Evolutionary conservation across 192 early-diverging fungal genomes (phyloP).

Genomic region (Coemansia sp.): DNA sequence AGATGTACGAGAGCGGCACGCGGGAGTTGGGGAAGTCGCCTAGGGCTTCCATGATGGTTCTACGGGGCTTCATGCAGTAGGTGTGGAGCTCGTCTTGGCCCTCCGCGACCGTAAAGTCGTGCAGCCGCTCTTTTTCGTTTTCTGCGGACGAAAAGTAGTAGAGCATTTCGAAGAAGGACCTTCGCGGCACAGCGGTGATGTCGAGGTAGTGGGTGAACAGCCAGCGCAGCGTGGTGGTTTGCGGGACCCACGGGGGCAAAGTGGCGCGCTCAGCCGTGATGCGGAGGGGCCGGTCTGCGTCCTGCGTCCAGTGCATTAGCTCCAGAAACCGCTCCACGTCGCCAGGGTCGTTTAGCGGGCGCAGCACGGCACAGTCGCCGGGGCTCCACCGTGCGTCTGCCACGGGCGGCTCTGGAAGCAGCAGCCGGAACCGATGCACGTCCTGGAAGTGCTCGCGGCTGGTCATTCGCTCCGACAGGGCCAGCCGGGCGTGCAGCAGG

Average conservation of each 20-base stretch:
- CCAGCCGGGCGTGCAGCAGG: conserved; percentile 18
- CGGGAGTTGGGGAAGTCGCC: conserved; percentile 76
- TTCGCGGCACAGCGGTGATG: conserved; percentile 77
- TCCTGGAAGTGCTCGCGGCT: conserved; percentile 84
- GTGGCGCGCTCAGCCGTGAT: background rate
- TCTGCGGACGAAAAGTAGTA: conserved; percentile 69
- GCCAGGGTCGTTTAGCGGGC: conserved; percentile 67
- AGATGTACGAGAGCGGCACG: conserved; percentile 71
- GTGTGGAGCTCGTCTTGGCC: conserved; percentile 88
- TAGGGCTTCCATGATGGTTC: conserved; percentile 82
- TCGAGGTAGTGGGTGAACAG: conserved; percentile 79
- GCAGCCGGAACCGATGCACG: conserved; percentile 79
- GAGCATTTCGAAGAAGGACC: conserved; percentile 90
- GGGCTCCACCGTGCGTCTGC: conserved; percentile 41
- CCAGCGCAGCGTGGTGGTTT: conserved; percentile 62
- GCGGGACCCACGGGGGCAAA: conserved; percentile 11
- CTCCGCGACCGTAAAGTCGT: conserved; percentile 71
- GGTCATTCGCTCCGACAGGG: conserved; percentile 70
- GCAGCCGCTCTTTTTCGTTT: conserved; percentile 74
- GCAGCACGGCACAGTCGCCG: conserved; percentile 78
- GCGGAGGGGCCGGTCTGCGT: conserved; percentile 43
- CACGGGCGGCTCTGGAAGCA: conserved; percentile 10
- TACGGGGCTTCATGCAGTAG: conserved; percentile 76
- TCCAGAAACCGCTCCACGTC: conserved; percentile 70
- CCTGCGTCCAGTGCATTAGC: conserved; percentile 54